Base-by-base conservation (phyloP, 148 eudicot species). In the Polygonum maritimum region DNA sequence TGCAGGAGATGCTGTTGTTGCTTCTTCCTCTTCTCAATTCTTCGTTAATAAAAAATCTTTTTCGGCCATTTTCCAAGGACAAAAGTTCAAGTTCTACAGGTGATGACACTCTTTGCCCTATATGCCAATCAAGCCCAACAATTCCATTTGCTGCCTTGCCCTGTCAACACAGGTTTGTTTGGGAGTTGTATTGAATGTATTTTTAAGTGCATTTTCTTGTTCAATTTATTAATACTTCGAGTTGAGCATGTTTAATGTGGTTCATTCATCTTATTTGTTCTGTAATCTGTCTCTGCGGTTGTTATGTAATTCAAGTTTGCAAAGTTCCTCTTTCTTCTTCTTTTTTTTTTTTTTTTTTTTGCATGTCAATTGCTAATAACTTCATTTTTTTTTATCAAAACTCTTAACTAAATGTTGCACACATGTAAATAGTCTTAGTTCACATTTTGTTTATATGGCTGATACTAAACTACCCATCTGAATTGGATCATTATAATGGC, bases 11-110 rank as follows among this genome's bases (percentile, higher is more conserved):
- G 98, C 82, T 95, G 80, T 73, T 92, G 81, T 81, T 95, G 85
- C 97, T 95, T 75, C 94, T 95, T 83, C 97, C 98, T 67, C 98
- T 92, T 88, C 89, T 95, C 65, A 95, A 92, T 78, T 95, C 98
- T 33, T 78, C 98, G 75, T 90, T 94, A 71, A 78, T 95, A 7
- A 90, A 85, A 81, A 90, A 73, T 79, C 82, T 92, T 69, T 86
- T 95, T 78, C 89, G 86, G 52, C 98, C 97, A 71, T 92, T 92
- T 81, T 91, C 96, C 47, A 95, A 89, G 81, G 90, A 90, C 76
- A 89, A 86, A 76, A 83, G 94, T 75, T 89, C 94, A 73, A 83
- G 78, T 72, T 81, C 94, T 41, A 83, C 73, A 10, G 82, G 54
- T 7, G 88, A 90, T 80, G 96, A 89, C 47, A 83, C 79, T 75